Percentiles rank a stretch among this genome's conserved stretches.
phyloP scores from a whole-genome alignment of 192 early-diverging fungal genomes.

The Entomortierella parvispora region DNA sequence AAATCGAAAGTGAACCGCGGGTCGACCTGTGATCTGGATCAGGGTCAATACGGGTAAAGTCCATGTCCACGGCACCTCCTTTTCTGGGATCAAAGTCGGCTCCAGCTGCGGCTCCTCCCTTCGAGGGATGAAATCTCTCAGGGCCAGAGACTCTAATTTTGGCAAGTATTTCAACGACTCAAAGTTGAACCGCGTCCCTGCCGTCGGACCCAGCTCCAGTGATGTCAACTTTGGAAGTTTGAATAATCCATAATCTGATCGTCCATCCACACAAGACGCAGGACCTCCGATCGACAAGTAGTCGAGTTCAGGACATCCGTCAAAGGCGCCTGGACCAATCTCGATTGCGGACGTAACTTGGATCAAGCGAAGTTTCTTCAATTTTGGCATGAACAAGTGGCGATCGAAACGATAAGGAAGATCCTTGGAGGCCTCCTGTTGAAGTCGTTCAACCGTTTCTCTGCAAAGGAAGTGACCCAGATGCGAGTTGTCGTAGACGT shows the following conservation, averaged over 20 bases:
- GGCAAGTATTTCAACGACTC: slow-evolving; percentile 11
- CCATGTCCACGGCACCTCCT: slow-evolving; percentile 23
- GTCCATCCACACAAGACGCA: not conserved
- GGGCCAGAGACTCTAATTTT: slow-evolving; percentile 1
- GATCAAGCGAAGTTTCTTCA: slow-evolving; percentile 14
- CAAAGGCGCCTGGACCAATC: slow-evolving; percentile 12
- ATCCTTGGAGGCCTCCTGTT: not conserved
- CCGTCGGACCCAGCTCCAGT: not conserved
- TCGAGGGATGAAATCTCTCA: not conserved
- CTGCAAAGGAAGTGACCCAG: slow-evolving; percentile 8
- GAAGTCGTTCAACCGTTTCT: not conserved
- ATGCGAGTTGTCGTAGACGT: slow-evolving; percentile 12
- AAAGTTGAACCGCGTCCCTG: not conserved
- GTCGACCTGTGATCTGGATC: slow-evolving; percentile 8
- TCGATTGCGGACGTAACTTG: not conserved
- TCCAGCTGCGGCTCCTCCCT: not conserved
- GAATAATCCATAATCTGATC: not conserved
- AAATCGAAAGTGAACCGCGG: slow-evolving; percentile 14
- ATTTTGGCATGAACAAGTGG: not conserved
- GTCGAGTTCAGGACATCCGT: slow-evolving; percentile 18
- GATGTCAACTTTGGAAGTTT: not conserved
- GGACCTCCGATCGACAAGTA: slow-evolving; percentile 1
- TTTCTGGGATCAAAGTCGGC: not conserved
- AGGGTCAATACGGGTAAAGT: slow-evolving; percentile 4
- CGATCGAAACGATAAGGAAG: not conserved